Conservation (phyloP, 306 rosid species). For the Fagus crenata region DNA sequence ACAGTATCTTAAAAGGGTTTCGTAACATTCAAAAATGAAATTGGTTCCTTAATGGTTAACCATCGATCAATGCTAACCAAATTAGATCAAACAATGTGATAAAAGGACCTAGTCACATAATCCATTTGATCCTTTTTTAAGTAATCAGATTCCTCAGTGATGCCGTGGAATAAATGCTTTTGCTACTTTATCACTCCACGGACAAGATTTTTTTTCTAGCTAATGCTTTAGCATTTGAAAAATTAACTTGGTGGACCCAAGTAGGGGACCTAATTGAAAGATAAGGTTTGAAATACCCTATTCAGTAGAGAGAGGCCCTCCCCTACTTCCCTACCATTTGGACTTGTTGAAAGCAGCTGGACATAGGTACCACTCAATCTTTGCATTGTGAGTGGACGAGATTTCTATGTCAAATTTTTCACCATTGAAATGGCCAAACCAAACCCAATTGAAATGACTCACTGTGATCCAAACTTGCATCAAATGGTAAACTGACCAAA, state of each 20-base stretch:
- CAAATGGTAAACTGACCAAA: no score
- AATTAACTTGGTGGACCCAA: conserved; percentile 19
- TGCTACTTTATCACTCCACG: no score
- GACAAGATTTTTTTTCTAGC: no score
- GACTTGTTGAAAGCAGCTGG: not conserved
- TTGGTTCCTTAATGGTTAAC: not conserved
- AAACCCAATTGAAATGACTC: no score
- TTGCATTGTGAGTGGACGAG: conserved; percentile 7
- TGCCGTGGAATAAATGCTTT: no score
- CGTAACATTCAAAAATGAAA: no score
- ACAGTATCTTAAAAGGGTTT: no score
- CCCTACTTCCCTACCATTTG: not conserved
- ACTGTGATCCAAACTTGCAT: no score
- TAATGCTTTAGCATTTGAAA: not conserved
- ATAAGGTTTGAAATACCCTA: not conserved
- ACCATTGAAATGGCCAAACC: not conserved
- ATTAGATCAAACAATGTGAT: conserved; percentile 5
- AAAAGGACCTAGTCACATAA: conserved; percentile 3
- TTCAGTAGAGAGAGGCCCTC: conserved; percentile 27
- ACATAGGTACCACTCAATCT: conserved; percentile 5
- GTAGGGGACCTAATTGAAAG: not conserved
- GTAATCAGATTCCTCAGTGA: not conserved
- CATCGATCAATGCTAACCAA: not conserved
- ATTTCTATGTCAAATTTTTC: not conserved
- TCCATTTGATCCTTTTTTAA: not conserved